A percentile compares a stretch with the other conserved stretches of the same genome.
Conservation (phyloP, 306 rosid genomes). For the Glycine soja region DNA sequence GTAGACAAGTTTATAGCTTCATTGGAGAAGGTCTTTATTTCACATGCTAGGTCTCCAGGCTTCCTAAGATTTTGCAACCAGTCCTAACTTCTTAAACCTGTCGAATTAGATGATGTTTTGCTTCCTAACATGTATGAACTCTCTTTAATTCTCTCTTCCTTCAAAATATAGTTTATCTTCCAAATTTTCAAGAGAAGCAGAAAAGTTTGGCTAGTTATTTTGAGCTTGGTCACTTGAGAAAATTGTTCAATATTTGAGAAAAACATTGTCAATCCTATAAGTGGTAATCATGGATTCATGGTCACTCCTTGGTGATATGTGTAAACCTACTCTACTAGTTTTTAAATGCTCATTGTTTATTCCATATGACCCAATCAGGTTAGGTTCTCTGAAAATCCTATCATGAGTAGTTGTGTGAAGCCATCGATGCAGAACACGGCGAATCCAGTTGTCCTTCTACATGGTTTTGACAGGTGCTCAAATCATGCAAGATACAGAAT, state of each 20-base stretch:
- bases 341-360: slow-evolving; percentile 5
- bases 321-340: neutral
- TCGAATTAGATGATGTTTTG: too few species aligned
- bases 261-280: neutral
- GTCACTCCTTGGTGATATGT: slow-evolving; percentile 5
- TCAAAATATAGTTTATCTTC: neutral
- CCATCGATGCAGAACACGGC: slow-evolving; percentile 55
- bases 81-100: neutral
- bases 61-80: neutral
- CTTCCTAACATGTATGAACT: too few species aligned
- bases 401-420: slow-evolving; percentile 83
- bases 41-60: neutral
- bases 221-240: neutral
- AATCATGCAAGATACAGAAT: slow-evolving; percentile 14
- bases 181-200: neutral
- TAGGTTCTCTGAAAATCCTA: slow-evolving; percentile 56
- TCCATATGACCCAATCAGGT: slow-evolving; percentile 56
- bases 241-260: slow-evolving; percentile 8
- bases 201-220: neutral
- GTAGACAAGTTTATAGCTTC: neutral
- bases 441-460: slow-evolving; percentile 84
- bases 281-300: neutral
- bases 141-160: neutral
- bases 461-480: slow-evolving; percentile 82
- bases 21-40: neutral